Conservation (phyloP, 1,139 yeast genomes). For the Diutina sp. region DNA sequence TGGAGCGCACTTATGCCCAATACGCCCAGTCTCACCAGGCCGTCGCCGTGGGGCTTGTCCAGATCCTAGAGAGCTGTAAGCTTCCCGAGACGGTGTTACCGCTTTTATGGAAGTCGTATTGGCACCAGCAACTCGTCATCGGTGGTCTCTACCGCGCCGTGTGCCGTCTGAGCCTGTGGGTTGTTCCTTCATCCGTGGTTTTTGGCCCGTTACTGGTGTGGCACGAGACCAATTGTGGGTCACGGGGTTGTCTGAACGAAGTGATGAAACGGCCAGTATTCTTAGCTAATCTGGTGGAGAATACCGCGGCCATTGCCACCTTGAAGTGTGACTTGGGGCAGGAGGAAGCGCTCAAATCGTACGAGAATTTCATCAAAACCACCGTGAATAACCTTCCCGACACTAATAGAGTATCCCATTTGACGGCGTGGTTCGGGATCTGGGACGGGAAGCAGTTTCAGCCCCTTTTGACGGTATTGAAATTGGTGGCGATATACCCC, state of each 20-base stretch:
- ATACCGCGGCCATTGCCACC: conserved; percentile 9
- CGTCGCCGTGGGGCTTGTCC: conserved; percentile 3
- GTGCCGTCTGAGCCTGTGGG: conserved; percentile 15
- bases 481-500: conserved; percentile 22
- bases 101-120: conserved; percentile 6
- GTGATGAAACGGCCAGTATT: conserved; percentile 12
- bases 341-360: background rate
- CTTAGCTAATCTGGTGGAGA: conserved; percentile 14
- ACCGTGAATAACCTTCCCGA: conserved; percentile 8
- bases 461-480: conserved; percentile 17
- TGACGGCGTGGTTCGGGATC: conserved; percentile 13
- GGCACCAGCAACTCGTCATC: conserved; percentile 17
- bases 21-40: conserved; percentile 7
- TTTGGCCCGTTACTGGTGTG: conserved; percentile 3
- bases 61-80: conserved; percentile 1
- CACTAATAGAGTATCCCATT: conserved; percentile 5
- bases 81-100: background rate
- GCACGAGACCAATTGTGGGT: conserved; percentile 13
- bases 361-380: background rate
- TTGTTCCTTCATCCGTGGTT: conserved; percentile 12
- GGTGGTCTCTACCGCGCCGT: conserved; percentile 17
- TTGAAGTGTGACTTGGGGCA: conserved; percentile 7
- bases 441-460: conserved; percentile 20
- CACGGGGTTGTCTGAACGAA: conserved; percentile 15
- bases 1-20: conserved; percentile 16